Base-by-base conservation (phyloP, 108 stramenopile species). In the Fistulifera pelliculosa region DNA sequence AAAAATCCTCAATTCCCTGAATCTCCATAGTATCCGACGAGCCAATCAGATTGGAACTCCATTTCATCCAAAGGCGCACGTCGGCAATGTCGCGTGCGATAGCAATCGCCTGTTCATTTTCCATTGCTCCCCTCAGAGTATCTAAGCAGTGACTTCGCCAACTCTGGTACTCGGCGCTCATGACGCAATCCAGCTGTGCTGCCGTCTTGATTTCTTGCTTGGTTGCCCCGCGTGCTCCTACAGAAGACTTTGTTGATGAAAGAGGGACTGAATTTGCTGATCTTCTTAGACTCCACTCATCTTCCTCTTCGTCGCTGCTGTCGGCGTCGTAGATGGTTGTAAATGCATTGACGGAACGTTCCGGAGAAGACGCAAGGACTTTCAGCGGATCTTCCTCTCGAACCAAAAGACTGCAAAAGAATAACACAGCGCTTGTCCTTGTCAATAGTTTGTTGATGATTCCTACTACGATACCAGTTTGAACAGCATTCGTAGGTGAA, bases 331-430 rank as follows among this genome's bases (percentile, higher is more conserved):
- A 3, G 3, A 11, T 45, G 11, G 3, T 45, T 4, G 6, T 45
- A 8, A 8, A 8, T 5, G 44, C 11, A 4, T 4, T 11, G 11
- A 45, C 44, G 16, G 21, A 45, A 45, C 44, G 19, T 45, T 21
- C 44, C 6, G 16, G 16, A 17, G 16, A 19, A 21, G 21, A 45
- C 44, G 16, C 4, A 4, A 45, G 21, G 4, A 45, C 21, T 45
- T 45, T 17, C 44, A 19, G 7, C 4, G 21, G 19, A 11, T 45
- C 44, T 19, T 45, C 44, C 7, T 21, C 44, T 8, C 44, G 44
- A 17, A 21, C 44, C 44, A 45, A 17, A 45, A 45, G 16, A 21
- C 44, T 45, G 44, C 44, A 45, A 45, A 45, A 21, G 19, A 45
- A 45, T 45, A 11, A 11, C 4, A 45, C 44, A 21, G 44, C 21